Conservation (phyloP, 2,329 filamentous ascomycete genomes). For the Colletotrichum costaricense region DNA sequence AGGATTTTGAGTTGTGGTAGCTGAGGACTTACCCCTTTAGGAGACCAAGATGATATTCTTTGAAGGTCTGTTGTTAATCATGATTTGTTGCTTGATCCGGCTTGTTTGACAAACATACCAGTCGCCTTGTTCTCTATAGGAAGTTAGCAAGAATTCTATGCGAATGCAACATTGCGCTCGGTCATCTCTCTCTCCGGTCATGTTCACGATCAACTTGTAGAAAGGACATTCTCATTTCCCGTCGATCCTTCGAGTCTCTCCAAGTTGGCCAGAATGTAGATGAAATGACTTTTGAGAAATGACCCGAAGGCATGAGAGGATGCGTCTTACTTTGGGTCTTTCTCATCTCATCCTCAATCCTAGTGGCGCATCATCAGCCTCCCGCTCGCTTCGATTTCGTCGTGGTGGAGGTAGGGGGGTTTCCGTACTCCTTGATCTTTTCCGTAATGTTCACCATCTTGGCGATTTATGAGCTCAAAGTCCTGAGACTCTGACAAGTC, state of each 20-base stretch:
- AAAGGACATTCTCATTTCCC: neutral
- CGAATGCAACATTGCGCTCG: neutral
- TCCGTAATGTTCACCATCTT: conserved; percentile 99
- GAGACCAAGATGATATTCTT: conserved; percentile 98
- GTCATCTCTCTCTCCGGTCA: neutral
- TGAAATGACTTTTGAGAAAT: neutral
- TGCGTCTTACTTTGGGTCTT: conserved; percentile 89
- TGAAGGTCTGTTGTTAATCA: conserved; percentile 19
- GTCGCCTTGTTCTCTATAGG: conserved; percentile 95
- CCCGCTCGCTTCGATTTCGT: neutral
- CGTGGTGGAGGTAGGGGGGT: neutral
- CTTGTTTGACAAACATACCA: conserved; percentile 67
- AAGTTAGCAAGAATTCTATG: conserved; percentile 42
- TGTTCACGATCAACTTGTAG: neutral
- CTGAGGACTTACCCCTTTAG: conserved; percentile 82
- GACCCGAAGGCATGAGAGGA: neutral
- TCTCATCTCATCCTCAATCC: conserved; percentile 99
- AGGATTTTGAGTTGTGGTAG: neutral
- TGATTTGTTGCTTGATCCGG: neutral
- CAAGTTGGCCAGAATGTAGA: neutral
- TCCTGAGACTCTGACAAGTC: conserved; percentile 8
- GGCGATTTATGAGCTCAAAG: conserved; percentile 40
- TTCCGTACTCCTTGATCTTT: conserved; percentile 95
- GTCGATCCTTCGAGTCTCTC: neutral
- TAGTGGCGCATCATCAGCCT: conserved; percentile 52